phyloP scores from a whole-genome alignment of 176 grass and related monocot genomes.

The Eleusine coracana region DNA sequence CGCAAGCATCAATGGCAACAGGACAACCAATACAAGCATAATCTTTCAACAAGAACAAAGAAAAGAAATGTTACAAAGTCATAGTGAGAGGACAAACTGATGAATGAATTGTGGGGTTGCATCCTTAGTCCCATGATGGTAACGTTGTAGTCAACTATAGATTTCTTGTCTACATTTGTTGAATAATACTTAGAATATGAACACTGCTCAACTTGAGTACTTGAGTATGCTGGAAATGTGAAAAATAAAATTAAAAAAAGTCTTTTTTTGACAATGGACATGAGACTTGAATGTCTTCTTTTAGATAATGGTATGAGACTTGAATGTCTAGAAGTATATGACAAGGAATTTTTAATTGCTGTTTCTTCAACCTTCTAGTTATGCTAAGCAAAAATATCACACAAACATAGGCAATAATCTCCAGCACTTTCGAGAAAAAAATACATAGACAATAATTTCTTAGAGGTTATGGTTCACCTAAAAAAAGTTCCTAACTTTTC shows the following conservation, averaged over 20 bases:
- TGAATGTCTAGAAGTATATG: background rate
- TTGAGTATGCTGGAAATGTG: slow-evolving; percentile 22
- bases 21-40: background rate
- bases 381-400: slow-evolving; percentile 11
- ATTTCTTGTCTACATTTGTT: background rate
- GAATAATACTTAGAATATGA: background rate
- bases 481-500: background rate
- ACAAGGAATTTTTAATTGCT: slow-evolving; percentile 3
- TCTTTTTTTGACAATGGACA: background rate
- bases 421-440: no score
- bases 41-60: slow-evolving; percentile 20
- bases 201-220: background rate
- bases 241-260: no score
- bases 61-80: background rate
- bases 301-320: no score
- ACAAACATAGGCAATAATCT: background rate
- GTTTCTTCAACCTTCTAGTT: background rate
- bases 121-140: background rate
- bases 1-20: background rate
- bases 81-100: background rate
- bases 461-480: slow-evolving; percentile 10
- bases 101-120: slow-evolving; percentile 5
- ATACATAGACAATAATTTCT: background rate
- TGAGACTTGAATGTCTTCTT: background rate
- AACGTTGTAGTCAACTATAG: background rate